Evolutionary conservation across 1,284 basidiomycete genomes (phyloP).

Genomic region (Melanopsichium pennsylvanicum): DNA sequence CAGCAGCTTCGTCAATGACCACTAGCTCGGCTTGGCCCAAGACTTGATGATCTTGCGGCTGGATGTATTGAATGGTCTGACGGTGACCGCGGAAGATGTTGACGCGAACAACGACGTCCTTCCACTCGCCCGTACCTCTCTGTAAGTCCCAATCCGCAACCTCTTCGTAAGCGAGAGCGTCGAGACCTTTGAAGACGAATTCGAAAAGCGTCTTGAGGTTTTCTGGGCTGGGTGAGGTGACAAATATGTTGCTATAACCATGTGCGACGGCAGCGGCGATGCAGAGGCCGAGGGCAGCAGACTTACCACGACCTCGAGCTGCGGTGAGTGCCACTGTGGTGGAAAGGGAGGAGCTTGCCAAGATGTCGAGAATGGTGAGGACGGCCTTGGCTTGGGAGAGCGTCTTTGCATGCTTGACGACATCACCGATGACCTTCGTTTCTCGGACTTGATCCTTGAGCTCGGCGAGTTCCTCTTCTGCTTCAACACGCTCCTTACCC

Average conservation of each 20-base stretch:
- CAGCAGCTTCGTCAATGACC: constrained; percentile 97
- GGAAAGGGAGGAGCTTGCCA: constrained; percentile 72
- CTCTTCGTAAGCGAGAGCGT: constrained; percentile 93
- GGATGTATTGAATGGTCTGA: constrained; percentile 75
- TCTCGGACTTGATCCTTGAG: constrained; percentile 83
- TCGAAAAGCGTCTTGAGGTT: constrained; percentile 98
- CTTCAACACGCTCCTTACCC: constrained; percentile 70
- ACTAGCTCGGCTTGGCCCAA: constrained; percentile 97
- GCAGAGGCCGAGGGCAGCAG: constrained; percentile 90
- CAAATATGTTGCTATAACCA: constrained; percentile 97
- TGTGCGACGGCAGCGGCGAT: constrained; percentile 92
- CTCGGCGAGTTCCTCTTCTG: constrained; percentile 75
- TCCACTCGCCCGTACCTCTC: constrained; percentile 94
- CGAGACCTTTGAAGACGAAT: constrained; percentile 96
- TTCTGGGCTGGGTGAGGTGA: constrained; percentile 95
- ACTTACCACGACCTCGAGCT: constrained; percentile 93
- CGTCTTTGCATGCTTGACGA: constrained; percentile 90
- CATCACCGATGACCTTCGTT: constrained; percentile 85
- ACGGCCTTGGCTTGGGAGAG: constrained; percentile 75
- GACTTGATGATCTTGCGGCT: constrained; percentile 95
- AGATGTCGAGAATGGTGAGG: constrained; percentile 62
- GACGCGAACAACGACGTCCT: constrained; percentile 93
- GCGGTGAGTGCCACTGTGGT: constrained; percentile 96
- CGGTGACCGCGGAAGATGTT: constrained; percentile 79
- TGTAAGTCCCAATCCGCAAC: constrained; percentile 96